These are phyloP conservation scores for Diplocarpon rosae DNA, from an alignment of 2,329 filamentous ascomycete genomes.

Conservation along the genomic window DNA sequence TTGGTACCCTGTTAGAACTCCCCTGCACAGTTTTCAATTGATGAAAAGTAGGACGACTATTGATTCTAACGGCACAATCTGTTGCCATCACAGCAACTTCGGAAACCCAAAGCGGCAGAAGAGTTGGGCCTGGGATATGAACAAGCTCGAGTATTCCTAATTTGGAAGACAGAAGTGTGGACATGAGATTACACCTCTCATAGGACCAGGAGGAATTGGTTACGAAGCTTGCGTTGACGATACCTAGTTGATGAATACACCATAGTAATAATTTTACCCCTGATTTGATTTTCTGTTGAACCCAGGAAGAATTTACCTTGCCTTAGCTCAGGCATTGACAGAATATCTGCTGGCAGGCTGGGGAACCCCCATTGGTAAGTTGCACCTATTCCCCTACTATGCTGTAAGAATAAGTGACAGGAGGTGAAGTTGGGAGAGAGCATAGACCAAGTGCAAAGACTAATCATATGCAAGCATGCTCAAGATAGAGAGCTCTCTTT, in stretches of 20 bases:
- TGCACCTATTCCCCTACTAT: not conserved
- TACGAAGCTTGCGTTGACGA: slow-evolving; percentile 37
- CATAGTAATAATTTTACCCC: slow-evolving; percentile 20
- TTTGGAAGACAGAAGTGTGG: slow-evolving; percentile 40
- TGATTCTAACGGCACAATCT: slow-evolving; percentile 39
- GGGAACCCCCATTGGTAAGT: slow-evolving; percentile 32
- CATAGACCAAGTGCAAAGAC: no score
- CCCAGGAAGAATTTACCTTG: no score
- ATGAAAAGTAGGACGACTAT: slow-evolving; percentile 26
- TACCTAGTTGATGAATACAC: slow-evolving; percentile 39
- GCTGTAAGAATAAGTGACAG: no score
- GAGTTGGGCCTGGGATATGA: slow-evolving; percentile 43
- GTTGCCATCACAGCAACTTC: slow-evolving; percentile 37
- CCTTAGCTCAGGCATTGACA: no score
- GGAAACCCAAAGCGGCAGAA: slow-evolving; percentile 40
- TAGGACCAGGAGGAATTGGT: slow-evolving; percentile 25
- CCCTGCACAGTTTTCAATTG: no score
- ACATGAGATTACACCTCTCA: slow-evolving; percentile 38
- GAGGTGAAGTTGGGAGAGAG: no score
- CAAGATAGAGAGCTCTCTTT: no score
- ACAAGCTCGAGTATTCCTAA: slow-evolving; percentile 43
- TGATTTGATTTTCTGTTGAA: no score
- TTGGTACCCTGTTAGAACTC: no score
- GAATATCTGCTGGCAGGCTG: slow-evolving; percentile 38
- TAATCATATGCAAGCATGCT: no score